phyloP scores from a whole-genome alignment of 83 land plant species.

The Thuja plicata region DNA sequence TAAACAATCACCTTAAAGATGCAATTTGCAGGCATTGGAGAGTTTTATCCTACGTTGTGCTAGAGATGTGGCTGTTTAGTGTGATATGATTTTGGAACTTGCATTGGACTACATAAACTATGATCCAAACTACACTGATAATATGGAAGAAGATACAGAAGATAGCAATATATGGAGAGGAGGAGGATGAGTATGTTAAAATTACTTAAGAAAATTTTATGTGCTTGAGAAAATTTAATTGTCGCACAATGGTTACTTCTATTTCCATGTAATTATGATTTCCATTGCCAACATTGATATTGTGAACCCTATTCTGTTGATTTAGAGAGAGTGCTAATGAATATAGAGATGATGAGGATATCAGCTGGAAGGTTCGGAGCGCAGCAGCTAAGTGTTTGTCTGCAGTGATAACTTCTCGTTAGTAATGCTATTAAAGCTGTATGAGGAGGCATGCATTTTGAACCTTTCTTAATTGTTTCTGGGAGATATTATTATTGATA shows the following conservation, averaged over 20 bases:
- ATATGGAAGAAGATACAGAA: constrained; percentile 97
- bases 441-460: constrained; percentile 67
- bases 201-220: neutral
- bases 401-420: constrained; percentile 91
- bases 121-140: constrained; percentile 97
- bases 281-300: neutral
- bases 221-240: neutral
- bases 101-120: constrained; percentile 80
- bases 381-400: constrained; percentile 96
- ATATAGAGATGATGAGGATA: constrained; percentile 98
- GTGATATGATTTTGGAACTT: constrained; percentile 78
- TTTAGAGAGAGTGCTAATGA: constrained; percentile 96
- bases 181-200: constrained; percentile 77
- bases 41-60: constrained; percentile 95
- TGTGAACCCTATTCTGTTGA: constrained; percentile 5
- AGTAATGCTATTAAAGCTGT: constrained; percentile 81
- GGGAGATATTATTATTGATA: neutral
- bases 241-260: neutral
- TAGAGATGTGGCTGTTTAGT: constrained; percentile 86
- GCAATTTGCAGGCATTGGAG: constrained; percentile 76
- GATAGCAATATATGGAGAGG: constrained; percentile 84
- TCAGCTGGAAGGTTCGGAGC: constrained; percentile 98
- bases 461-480: constrained; percentile 3
- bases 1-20: neutral
- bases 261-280: neutral